A percentile compares a stretch with the other conserved stretches of the same genome.
Conservation (phyloP, 2,329 filamentous ascomycete species). For the Calonectria hawksworthii region DNA sequence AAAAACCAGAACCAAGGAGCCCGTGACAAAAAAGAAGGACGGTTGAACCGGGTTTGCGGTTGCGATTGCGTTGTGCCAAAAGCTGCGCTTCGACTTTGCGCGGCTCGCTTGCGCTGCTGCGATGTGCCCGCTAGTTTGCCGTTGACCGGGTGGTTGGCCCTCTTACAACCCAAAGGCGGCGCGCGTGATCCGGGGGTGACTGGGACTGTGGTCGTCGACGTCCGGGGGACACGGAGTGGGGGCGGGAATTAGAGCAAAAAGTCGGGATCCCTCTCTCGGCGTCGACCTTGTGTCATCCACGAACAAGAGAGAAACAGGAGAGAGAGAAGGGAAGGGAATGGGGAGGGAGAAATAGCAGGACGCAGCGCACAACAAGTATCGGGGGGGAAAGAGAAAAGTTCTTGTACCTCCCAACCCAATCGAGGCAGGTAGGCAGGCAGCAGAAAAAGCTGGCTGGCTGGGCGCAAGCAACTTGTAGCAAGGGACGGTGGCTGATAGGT, state of each 20-base stretch:
- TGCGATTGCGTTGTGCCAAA: background rate
- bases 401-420: constrained; percentile 28
- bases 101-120: constrained; percentile 14
- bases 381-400: constrained; percentile 16
- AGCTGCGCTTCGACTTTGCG: constrained; percentile 16
- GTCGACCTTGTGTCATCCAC: constrained; percentile 35
- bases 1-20: constrained; percentile 28
- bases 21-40: constrained; percentile 6
- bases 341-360: constrained; percentile 10
- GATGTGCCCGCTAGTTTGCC: constrained; percentile 17
- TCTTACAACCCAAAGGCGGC: constrained; percentile 21
- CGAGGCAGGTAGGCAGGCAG: constrained; percentile 33
- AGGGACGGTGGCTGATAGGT: constrained; percentile 30
- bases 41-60: background rate
- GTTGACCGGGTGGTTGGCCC: constrained; percentile 23
- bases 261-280: constrained; percentile 18
- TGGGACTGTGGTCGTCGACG: constrained; percentile 19
- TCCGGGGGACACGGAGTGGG: constrained; percentile 23
- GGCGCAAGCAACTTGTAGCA: constrained; percentile 26
- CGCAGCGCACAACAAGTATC: background rate
- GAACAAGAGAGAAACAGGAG: constrained; percentile 25
- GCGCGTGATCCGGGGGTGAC: constrained; percentile 9
- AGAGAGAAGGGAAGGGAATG: background rate
- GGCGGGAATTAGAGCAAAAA: constrained; percentile 13
- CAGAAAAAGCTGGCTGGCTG: constrained; percentile 24